Evolutionary conservation across 805 yeast genomes (phyloP).

Genomic region (Wickerhamomyces alni): DNA sequence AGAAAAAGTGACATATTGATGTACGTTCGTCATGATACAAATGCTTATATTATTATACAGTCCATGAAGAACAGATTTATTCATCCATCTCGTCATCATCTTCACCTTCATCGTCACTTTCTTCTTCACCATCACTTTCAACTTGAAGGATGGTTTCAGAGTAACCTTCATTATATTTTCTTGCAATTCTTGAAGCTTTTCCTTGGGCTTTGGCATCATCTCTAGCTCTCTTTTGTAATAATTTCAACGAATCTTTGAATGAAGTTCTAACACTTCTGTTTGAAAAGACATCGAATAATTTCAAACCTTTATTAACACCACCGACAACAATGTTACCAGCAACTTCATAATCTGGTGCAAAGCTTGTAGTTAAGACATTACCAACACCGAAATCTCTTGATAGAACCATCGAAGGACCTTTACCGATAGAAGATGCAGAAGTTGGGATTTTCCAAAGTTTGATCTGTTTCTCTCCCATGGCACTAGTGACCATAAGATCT

Average conservation of each 20-base stretch:
- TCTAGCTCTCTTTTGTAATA: slow-evolving; percentile 51
- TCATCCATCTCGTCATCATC: slow-evolving; percentile 18
- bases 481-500: slow-evolving; percentile 78
- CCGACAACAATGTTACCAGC: slow-evolving; percentile 83
- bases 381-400: slow-evolving; percentile 94
- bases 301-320: slow-evolving; percentile 78
- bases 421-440: slow-evolving; percentile 21
- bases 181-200: slow-evolving; percentile 65
- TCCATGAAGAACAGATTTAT: too few relatives aligned
- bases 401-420: slow-evolving; percentile 77
- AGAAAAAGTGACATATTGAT: too few relatives aligned
- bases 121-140: slow-evolving; percentile 59
- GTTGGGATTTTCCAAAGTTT: slow-evolving; percentile 81
- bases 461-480: slow-evolving; percentile 82
- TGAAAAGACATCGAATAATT: slow-evolving; percentile 88
- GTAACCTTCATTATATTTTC: slow-evolving; percentile 52
- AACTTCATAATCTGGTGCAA: slow-evolving; percentile 83
- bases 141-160: slow-evolving; percentile 55
- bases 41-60: too few relatives aligned
- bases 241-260: slow-evolving; percentile 52
- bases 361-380: slow-evolving; percentile 74
- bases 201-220: slow-evolving; percentile 50
- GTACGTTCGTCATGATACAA: too few relatives aligned
- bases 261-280: slow-evolving; percentile 72
- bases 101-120: slow-evolving; percentile 46